Percentiles rank a stretch among this genome's conserved stretches.
Evolutionary conservation across 192 early-diverging fungal species (phyloP).

Genomic region (Rhizophagus prolifer): DNA sequence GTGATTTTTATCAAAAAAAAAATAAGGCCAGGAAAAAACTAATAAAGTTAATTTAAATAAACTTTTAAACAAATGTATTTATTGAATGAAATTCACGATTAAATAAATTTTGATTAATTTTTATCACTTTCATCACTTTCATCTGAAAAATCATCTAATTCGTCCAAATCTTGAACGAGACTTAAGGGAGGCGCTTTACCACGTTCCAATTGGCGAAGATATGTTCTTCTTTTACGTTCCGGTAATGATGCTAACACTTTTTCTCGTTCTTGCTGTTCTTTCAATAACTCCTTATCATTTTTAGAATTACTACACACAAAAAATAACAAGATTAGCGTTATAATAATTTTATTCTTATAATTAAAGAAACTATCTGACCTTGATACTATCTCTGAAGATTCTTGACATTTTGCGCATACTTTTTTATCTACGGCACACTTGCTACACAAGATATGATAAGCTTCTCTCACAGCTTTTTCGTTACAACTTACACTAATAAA

Average conservation of each 20-base stretch:
- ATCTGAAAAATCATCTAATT: constrained; percentile 6
- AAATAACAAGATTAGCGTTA: background rate
- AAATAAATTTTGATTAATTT: background rate
- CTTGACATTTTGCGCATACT: constrained; percentile 92
- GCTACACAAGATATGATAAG: constrained; percentile 93
- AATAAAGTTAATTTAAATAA: no score
- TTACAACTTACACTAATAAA: constrained; percentile 63
- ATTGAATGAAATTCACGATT: background rate
- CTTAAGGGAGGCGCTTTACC: background rate
- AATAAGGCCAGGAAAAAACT: no score
- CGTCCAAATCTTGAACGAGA: background rate
- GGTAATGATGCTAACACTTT: constrained; percentile 66
- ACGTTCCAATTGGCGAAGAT: constrained; percentile 57
- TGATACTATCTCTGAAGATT: constrained; percentile 62
- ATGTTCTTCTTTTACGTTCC: constrained; percentile 82
- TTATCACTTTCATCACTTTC: background rate
- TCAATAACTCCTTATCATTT: constrained; percentile 61
- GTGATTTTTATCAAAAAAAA: no score
- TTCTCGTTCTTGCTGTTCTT: constrained; percentile 76
- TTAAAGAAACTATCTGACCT: background rate
- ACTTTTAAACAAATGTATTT: no score
- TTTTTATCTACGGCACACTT: constrained; percentile 76
- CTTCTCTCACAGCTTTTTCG: constrained; percentile 83
- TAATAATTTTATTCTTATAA: background rate
- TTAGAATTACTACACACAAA: constrained; percentile 41